Conservation (phyloP, 1,284 basidiomycete genomes). For the Gastroboletus turbinatus region DNA sequence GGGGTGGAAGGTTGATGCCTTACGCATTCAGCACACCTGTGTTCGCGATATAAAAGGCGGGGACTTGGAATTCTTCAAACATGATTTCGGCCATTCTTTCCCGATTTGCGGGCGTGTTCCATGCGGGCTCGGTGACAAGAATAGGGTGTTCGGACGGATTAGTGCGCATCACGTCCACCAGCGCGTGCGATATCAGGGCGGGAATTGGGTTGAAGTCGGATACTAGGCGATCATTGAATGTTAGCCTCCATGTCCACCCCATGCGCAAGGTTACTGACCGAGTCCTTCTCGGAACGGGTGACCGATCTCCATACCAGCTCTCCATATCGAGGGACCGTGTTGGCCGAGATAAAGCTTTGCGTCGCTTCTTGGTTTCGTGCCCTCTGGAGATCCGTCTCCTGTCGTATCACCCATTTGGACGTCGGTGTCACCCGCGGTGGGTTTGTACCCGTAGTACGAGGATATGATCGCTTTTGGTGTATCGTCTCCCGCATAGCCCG, state of each 20-base stretch:
- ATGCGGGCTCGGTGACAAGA: constrained; percentile 93
- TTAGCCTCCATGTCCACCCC: constrained; percentile 8
- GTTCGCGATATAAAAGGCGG: constrained; percentile 97
- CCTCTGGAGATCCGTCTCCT: constrained; percentile 36
- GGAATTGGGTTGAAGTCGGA: constrained; percentile 77
- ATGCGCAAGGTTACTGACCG: constrained; percentile 50
- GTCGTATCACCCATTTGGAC: constrained; percentile 54
- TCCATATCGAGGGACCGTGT: constrained; percentile 90
- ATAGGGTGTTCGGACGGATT: constrained; percentile 85
- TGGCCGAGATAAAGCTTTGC: constrained; percentile 86
- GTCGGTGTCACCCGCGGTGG: constrained; percentile 46
- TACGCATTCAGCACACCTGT: constrained; percentile 94
- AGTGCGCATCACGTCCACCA: constrained; percentile 74
- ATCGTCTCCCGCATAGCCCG: constrained; percentile 97
- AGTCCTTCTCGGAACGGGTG: constrained; percentile 87
- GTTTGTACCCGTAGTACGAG: constrained; percentile 82
- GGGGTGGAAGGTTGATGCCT: constrained; percentile 32
- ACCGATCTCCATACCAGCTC: constrained; percentile 82
- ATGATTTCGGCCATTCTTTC: constrained; percentile 95
- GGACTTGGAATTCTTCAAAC: constrained; percentile 94
- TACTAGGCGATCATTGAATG: constrained; percentile 47
- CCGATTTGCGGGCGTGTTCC: constrained; percentile 89
- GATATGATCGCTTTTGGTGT: constrained; percentile 91
- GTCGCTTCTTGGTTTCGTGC: constrained; percentile 37
- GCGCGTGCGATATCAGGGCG: constrained; percentile 73